Conservation (phyloP, 805 yeast genomes). For the Wickerhamomyces alni region DNA sequence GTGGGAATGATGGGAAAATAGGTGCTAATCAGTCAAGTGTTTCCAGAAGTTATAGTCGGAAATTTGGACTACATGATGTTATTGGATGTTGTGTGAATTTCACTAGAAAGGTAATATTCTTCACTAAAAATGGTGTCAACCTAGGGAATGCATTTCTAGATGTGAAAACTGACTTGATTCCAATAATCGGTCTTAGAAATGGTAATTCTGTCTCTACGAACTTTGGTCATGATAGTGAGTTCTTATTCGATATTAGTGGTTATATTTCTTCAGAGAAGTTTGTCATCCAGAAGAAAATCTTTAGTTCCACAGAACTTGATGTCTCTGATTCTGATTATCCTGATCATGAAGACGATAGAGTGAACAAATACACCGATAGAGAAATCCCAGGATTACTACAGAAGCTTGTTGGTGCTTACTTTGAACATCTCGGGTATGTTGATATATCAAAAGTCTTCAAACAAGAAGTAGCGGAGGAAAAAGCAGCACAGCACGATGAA, state of each 20-base stretch:
- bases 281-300: constrained; percentile 26
- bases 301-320: constrained; percentile 9
- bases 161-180: constrained; percentile 36
- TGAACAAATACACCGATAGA: constrained; percentile 9
- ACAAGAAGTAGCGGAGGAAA: constrained; percentile 35
- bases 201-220: constrained; percentile 30
- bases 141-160: constrained; percentile 50
- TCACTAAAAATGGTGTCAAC: constrained; percentile 74
- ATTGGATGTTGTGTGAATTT: constrained; percentile 85
- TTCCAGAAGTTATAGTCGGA: constrained; percentile 34
- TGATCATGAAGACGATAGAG: constrained; percentile 7
- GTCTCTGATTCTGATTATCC: not conserved
- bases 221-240: constrained; percentile 47
- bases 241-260: constrained; percentile 53
- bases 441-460: constrained; percentile 48
- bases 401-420: constrained; percentile 38
- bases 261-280: constrained; percentile 44
- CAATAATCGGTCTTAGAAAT: constrained; percentile 36
- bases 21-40: constrained; percentile 30
- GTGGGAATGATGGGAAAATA: constrained; percentile 44
- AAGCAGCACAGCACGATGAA: constrained; percentile 1
- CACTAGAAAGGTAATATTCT: constrained; percentile 54
- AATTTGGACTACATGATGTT: constrained; percentile 52
- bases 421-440: constrained; percentile 52
- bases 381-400: constrained; percentile 25